A percentile compares a stretch with the other conserved stretches of the same genome.
Conservation (phyloP, 2,329 filamentous ascomycete species). For the Truncatella angustata region DNA sequence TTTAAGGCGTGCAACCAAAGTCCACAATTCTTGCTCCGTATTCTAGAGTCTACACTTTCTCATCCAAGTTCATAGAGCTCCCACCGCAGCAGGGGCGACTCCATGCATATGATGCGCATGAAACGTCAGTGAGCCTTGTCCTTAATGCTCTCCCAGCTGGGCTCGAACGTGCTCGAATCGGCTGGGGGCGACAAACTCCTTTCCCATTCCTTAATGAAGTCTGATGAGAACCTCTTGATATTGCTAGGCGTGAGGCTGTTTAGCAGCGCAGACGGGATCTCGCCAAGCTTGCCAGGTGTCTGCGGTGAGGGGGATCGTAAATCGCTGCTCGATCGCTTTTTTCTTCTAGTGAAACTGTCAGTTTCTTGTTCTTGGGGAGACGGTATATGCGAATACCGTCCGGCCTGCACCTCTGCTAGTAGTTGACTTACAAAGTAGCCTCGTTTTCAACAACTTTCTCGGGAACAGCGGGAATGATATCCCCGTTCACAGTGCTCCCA, state of each 20-base stretch:
- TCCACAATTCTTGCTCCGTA: neutral
- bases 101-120: neutral
- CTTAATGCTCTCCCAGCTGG: conserved; percentile 11
- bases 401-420: too few relatives aligned
- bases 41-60: neutral
- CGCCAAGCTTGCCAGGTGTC: conserved; percentile 46
- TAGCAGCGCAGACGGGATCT: conserved; percentile 67
- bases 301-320: conserved; percentile 23
- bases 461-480: conserved; percentile 42
- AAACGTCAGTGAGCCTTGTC: conserved; percentile 7
- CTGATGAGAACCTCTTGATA: conserved; percentile 78
- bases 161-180: conserved; percentile 20
- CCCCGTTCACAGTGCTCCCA: conserved; percentile 54
- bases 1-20: neutral
- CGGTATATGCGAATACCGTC: too few relatives aligned
- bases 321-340: conserved; percentile 25
- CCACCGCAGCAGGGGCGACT: too few relatives aligned
- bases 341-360: conserved; percentile 28
- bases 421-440: conserved; percentile 51
- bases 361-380: neutral
- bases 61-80: neutral
- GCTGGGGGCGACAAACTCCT: conserved; percentile 62
- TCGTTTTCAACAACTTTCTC: conserved; percentile 47
- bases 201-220: conserved; percentile 90
- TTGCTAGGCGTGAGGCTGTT: conserved; percentile 72